phyloP scores from a whole-genome alignment of 495 filamentous ascomycete species.

The Trichoderma gamsii region DNA sequence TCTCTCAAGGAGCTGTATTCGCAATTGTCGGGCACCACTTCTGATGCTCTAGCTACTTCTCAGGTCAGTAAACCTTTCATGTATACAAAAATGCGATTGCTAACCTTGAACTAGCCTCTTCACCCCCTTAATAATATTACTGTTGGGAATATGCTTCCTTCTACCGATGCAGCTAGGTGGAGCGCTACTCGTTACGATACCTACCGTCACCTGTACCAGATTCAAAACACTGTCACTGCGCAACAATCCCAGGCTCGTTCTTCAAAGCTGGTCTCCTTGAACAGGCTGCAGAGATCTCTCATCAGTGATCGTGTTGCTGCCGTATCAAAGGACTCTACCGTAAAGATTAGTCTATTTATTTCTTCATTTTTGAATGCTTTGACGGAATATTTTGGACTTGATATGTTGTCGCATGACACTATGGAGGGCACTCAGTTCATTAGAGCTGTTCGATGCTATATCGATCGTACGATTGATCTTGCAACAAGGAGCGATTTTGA shows the following conservation, averaged over 20 bases:
- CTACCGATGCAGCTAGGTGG: not conserved
- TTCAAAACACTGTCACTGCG: conserved; percentile 22
- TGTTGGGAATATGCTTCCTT: conserved; percentile 36
- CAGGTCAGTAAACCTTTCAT: conserved; percentile 20
- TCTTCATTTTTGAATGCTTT: not conserved
- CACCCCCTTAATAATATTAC: conserved; percentile 61
- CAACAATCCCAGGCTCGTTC: conserved; percentile 32
- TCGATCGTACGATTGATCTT: conserved; percentile 51
- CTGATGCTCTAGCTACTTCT: conserved; percentile 20
- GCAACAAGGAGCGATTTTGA: conserved; percentile 40
- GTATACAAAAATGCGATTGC: conserved; percentile 24
- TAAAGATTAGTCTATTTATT: conserved; percentile 38
- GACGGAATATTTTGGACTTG: not conserved
- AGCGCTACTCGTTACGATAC: conserved; percentile 4
- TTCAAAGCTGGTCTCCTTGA: conserved; percentile 57
- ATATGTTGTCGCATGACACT: conserved; percentile 15
- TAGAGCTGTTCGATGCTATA: conserved; percentile 47
- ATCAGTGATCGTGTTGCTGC: conserved; percentile 51
- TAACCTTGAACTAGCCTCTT: conserved; percentile 39
- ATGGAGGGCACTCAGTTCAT: conserved; percentile 34
- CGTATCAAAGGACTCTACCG: conserved; percentile 60
- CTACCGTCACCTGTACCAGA: not conserved
- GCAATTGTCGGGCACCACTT: not conserved
- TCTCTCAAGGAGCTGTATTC: conserved; percentile 4
- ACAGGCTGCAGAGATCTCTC: conserved; percentile 62